Evolutionary conservation across 768 basidiomycete species (phyloP).

Genomic region (Panaeolus papilionaceus): DNA sequence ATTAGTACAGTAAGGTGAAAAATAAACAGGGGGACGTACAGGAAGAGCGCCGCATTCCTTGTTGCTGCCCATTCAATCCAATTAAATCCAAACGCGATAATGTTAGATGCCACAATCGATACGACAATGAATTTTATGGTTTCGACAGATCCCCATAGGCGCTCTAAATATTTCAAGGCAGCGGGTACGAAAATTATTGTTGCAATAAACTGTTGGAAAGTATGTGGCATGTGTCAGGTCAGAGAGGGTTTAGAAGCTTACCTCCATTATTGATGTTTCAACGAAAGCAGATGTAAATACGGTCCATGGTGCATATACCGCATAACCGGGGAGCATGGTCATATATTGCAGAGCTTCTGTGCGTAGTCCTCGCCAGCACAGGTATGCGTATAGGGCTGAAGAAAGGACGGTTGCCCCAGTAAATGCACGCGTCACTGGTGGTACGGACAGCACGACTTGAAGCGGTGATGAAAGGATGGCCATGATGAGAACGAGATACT

Average conservation of each 20-base stretch:
- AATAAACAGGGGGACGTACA: slow-evolving; percentile 55
- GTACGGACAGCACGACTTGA: slow-evolving; percentile 71
- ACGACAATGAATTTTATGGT: slow-evolving; percentile 85
- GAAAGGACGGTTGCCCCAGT: slow-evolving; percentile 63
- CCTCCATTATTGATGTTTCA: slow-evolving; percentile 86
- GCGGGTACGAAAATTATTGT: slow-evolving; percentile 82
- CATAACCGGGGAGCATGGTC: slow-evolving; percentile 80
- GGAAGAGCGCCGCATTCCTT: slow-evolving; percentile 74
- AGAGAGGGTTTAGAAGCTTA: slow-evolving; percentile 42
- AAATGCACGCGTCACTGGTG: slow-evolving; percentile 80
- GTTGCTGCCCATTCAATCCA: slow-evolving; percentile 84
- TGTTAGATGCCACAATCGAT: slow-evolving; percentile 80
- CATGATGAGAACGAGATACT: slow-evolving; percentile 48
- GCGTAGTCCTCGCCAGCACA: slow-evolving; percentile 57
- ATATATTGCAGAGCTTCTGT: slow-evolving; percentile 64
- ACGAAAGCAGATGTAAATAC: slow-evolving; percentile 89
- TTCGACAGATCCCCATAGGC: slow-evolving; percentile 92
- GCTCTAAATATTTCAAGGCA: slow-evolving; percentile 88
- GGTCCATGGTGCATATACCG: slow-evolving; percentile 91
- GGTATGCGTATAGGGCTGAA: slow-evolving; percentile 68
- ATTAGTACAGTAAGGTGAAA: slow-evolving; percentile 18
- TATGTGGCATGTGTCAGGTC: slow-evolving; percentile 19
- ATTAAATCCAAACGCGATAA: slow-evolving; percentile 87
- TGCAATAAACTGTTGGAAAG: slow-evolving; percentile 66
- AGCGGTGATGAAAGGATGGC: slow-evolving; percentile 78